These are phyloP conservation scores for Malbranchea zuffiana DNA, from an alignment of 2,329 filamentous ascomycete genomes.

Conservation along the genomic window DNA sequence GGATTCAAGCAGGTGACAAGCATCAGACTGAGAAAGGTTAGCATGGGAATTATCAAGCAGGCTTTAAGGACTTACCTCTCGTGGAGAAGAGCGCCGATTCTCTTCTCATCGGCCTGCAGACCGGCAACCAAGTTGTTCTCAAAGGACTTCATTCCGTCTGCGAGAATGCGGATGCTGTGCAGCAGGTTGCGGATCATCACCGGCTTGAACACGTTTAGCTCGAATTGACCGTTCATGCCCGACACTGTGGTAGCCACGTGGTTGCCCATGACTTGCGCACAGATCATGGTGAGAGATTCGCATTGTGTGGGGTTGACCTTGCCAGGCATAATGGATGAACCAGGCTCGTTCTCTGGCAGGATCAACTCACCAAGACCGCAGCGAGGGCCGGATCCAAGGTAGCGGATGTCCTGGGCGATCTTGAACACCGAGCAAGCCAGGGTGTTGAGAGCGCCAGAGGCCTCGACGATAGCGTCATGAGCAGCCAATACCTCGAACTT, in stretches of 20 bases:
- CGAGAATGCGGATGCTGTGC: slow-evolving; percentile 77
- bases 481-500: slow-evolving; percentile 97
- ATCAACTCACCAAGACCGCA: slow-evolving; percentile 89
- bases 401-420: slow-evolving; percentile 95
- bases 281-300: slow-evolving; percentile 95
- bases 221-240: slow-evolving; percentile 96
- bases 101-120: slow-evolving; percentile 83
- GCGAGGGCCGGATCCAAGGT: slow-evolving; percentile 88
- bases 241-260: slow-evolving; percentile 85
- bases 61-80: slow-evolving; percentile 58
- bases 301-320: slow-evolving; percentile 99
- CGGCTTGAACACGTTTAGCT: slow-evolving; percentile 98
- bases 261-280: slow-evolving; percentile 96
- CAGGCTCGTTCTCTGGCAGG: slow-evolving; percentile 95
- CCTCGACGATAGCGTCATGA: slow-evolving; percentile 92
- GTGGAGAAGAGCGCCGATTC: slow-evolving; percentile 80
- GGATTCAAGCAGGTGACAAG: slow-evolving; percentile 95
- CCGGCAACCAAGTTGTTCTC: slow-evolving; percentile 85
- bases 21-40: slow-evolving; percentile 59
- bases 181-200: slow-evolving; percentile 90
- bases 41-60: slow-evolving; percentile 16
- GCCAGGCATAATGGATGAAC: slow-evolving; percentile 96
- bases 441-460: slow-evolving; percentile 86
- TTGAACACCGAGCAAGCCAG: slow-evolving; percentile 87
- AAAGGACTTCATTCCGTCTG: slow-evolving; percentile 90